phyloP scores from a whole-genome alignment of 2,329 filamentous ascomycete genomes.

The Lasiodiplodia sp. region DNA sequence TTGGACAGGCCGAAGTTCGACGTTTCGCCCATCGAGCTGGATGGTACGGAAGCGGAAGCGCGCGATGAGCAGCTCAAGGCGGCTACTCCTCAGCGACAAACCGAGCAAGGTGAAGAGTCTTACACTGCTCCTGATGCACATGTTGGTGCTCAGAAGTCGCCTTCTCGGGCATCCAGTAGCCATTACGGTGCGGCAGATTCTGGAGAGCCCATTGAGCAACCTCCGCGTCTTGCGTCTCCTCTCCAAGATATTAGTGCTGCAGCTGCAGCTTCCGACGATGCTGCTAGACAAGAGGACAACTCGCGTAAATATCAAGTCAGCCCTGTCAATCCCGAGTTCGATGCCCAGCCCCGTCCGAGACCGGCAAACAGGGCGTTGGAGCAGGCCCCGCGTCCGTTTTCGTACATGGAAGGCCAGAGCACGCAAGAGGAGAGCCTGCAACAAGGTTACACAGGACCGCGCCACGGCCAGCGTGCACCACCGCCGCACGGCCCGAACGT shows the following conservation, averaged over 20 bases:
- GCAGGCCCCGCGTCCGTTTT: slow-evolving; percentile 9
- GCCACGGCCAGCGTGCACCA: background rate
- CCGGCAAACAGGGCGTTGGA: background rate
- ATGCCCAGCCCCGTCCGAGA: background rate
- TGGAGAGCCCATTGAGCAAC: background rate
- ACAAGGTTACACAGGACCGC: slow-evolving; percentile 4
- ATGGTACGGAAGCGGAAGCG: background rate
- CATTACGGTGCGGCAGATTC: background rate
- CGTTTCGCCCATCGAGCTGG: slow-evolving; percentile 7
- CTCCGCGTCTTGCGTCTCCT: background rate
- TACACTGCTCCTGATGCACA: slow-evolving; percentile 1
- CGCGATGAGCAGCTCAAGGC: slow-evolving; percentile 4
- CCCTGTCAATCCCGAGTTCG: background rate
- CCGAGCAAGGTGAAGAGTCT: background rate
- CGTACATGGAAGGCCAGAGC: slow-evolving; percentile 25
- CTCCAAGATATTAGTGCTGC: slow-evolving; percentile 18
- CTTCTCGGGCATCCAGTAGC: background rate
- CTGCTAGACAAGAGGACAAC: background rate
- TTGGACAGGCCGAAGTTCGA: slow-evolving; percentile 17
- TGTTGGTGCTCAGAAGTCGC: background rate
- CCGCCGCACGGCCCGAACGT: background rate
- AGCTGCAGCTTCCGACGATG: background rate
- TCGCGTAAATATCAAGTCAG: slow-evolving; percentile 17
- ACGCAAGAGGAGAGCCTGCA: slow-evolving; percentile 13
- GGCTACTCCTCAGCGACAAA: background rate